Conservation (phyloP, 2,329 filamentous ascomycete genomes). For the Trichophyton schoenleinii region DNA sequence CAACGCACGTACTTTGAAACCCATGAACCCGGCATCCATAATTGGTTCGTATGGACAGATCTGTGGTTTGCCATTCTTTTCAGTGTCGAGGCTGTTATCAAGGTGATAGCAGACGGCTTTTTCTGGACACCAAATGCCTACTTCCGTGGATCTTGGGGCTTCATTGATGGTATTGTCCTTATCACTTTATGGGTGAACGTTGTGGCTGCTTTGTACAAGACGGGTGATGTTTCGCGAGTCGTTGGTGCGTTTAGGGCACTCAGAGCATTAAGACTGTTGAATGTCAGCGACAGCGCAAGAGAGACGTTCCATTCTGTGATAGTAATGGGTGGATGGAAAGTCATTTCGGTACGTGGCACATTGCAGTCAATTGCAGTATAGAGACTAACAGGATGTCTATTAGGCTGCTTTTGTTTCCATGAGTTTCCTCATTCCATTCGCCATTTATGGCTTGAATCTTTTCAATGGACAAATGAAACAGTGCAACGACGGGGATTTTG, state of each 20-base stretch:
- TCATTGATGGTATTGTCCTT: slow-evolving; percentile 85
- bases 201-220: slow-evolving; percentile 63
- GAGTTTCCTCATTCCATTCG: slow-evolving; percentile 88
- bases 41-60: slow-evolving; percentile 95
- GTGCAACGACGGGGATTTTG: slow-evolving; percentile 61
- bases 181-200: slow-evolving; percentile 95
- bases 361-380: neutral
- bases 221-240: slow-evolving; percentile 74
- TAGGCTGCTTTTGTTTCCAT: slow-evolving; percentile 81
- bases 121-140: slow-evolving; percentile 97
- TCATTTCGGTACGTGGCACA: slow-evolving; percentile 54
- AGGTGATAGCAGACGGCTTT: slow-evolving; percentile 87
- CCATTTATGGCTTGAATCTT: slow-evolving; percentile 86
- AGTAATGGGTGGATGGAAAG: slow-evolving; percentile 86
- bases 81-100: slow-evolving; percentile 73
- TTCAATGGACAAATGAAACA: slow-evolving; percentile 69
- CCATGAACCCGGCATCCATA: slow-evolving; percentile 48
- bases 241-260: slow-evolving; percentile 96
- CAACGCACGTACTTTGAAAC: slow-evolving; percentile 71
- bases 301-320: slow-evolving; percentile 96
- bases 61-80: slow-evolving; percentile 81
- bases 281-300: slow-evolving; percentile 88
- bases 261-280: slow-evolving; percentile 77
- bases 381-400: neutral
- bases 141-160: slow-evolving; percentile 89